Conservation (phyloP, 106 monocot genomes). For the Dioscorea alata region DNA sequence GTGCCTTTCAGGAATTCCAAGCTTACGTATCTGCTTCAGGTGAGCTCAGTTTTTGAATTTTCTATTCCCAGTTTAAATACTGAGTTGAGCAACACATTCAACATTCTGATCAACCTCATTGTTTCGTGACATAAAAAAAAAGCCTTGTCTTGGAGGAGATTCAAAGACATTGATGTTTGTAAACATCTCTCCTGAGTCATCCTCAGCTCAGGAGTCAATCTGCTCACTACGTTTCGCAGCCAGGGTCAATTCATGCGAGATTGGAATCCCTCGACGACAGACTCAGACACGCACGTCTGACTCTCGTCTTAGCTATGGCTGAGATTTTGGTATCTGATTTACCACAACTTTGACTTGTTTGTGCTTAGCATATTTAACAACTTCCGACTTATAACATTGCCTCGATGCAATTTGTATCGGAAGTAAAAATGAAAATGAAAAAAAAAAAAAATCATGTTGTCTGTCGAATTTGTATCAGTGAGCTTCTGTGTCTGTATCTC, state of each 20-base stretch:
- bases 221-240: conserved; percentile 88
- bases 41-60: conserved; percentile 4
- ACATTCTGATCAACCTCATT: not conserved
- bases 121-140: not conserved
- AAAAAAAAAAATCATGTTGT: no score
- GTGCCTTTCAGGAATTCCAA: conserved; percentile 91
- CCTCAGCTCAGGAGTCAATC: conserved; percentile 62
- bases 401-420: conserved; percentile 15
- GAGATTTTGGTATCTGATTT: not conserved
- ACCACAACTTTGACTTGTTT: not conserved
- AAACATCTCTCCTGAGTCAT: conserved; percentile 68
- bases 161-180: conserved; percentile 95
- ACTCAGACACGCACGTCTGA: conserved; percentile 34
- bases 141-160: conserved; percentile 95
- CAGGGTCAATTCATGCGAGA: conserved; percentile 77
- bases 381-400: conserved; percentile 6
- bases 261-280: conserved; percentile 73
- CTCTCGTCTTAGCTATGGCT: conserved; percentile 40
- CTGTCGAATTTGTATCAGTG: not conserved
- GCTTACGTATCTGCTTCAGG: conserved; percentile 86
- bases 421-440: not conserved
- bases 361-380: conserved; percentile 7
- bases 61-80: not conserved
- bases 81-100: not conserved
- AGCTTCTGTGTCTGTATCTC: no score